Percentiles rank a stretch among this genome's conserved stretches.
Conservation (phyloP, 129 eudicot species). For the Cynara cardunculus region DNA sequence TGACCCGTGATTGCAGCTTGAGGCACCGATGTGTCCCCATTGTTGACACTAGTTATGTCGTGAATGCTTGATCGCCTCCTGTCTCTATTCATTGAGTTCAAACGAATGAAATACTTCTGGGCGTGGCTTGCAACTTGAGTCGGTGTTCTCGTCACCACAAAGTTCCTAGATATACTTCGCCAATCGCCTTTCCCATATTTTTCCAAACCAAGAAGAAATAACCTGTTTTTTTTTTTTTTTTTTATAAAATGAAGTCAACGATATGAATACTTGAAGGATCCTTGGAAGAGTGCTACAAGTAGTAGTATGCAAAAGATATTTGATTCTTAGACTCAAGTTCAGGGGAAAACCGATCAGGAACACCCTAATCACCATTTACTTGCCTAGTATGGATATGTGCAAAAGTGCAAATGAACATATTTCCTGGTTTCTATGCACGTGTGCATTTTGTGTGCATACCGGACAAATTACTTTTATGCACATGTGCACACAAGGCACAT, state of each 20-base stretch:
- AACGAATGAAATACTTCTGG: constrained; percentile 59
- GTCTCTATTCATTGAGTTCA: constrained; percentile 48
- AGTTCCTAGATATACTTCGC: constrained; percentile 62
- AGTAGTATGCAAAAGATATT: too few relatives aligned
- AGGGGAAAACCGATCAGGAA: background rate
- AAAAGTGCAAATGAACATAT: too few relatives aligned
- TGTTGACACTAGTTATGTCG: constrained; percentile 53
- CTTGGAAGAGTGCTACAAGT: too few relatives aligned
- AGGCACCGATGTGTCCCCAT: constrained; percentile 36
- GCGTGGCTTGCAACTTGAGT: constrained; percentile 73
- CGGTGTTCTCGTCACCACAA: constrained; percentile 56
- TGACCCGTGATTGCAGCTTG: constrained; percentile 38
- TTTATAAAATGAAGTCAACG: background rate
- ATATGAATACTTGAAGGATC: too few relatives aligned
- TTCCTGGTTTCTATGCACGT: too few relatives aligned
- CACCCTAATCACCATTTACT: background rate
- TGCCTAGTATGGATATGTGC: background rate
- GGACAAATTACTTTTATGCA: background rate
- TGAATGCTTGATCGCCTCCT: constrained; percentile 63
- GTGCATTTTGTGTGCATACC: too few relatives aligned
- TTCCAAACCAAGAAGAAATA: constrained; percentile 59
- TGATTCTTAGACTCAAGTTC: background rate
- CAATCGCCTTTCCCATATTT: constrained; percentile 64
- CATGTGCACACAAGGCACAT: background rate
- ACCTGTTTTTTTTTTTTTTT: constrained; percentile 42